These are phyloP conservation scores for Cyclotella kingstonii DNA, from an alignment of 108 stramenopile genomes.

Conservation along the genomic window DNA sequence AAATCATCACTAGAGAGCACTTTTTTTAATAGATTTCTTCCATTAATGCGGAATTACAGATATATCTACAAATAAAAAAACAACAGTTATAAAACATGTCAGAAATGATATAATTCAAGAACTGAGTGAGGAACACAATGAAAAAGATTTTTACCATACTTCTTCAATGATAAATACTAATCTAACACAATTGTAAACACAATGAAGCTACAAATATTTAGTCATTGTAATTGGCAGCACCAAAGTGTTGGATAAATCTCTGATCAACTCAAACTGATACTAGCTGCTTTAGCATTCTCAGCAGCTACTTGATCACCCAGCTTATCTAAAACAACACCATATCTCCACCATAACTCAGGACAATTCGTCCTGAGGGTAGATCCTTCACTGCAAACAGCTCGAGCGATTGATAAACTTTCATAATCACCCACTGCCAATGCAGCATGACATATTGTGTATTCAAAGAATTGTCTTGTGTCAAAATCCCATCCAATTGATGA, in stretches of 20 bases:
- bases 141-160: no score
- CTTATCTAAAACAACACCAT: constrained; percentile 67
- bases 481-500: constrained; percentile 59
- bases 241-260: constrained; percentile 48
- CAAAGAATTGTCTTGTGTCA: constrained; percentile 70
- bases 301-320: constrained; percentile 82
- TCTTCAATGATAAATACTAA: no score
- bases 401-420: constrained; percentile 63
- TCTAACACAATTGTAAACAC: no score
- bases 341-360: constrained; percentile 83
- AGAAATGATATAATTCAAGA: no score
- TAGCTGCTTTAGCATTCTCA: constrained; percentile 70
- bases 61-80: no score
- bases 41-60: no score
- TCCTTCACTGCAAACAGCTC: constrained; percentile 78
- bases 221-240: no score
- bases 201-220: no score
- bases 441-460: constrained; percentile 69
- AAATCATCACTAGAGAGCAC: no score
- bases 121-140: no score
- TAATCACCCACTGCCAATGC: constrained; percentile 71
- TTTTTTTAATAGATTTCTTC: no score
- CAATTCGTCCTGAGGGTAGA: constrained; percentile 80
- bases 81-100: no score
- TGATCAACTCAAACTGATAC: constrained; percentile 63